Base-by-base conservation (phyloP, 2,329 filamentous ascomycete genomes). In the Clonostachys solani region DNA sequence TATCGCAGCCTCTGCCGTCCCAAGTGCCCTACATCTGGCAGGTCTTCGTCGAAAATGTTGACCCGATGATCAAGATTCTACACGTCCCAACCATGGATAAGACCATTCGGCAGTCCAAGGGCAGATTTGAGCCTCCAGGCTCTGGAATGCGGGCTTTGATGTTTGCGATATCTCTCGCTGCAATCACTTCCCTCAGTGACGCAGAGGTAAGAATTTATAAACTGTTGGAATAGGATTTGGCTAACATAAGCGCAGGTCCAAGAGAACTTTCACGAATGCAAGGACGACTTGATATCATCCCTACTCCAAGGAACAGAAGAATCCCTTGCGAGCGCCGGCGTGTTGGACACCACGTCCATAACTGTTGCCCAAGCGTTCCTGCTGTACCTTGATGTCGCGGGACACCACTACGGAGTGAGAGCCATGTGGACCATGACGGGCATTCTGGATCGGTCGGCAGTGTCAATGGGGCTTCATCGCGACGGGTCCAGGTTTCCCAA, bases 401-500 rank as follows among this genome's bases (percentile, higher is more conserved):
- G 80, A 65, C 35, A 61, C n/a, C 16, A 83, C 1, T 72, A 79
- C 43, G 77, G 78, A 29, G 73, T 75, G 6, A 79, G 80, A 55
- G 76, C 82, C 50, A 73, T 74, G 4, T 78, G 83, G 52, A 74
- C 77, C 3, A 69, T 77, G 5, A 80, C 78, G 44, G 82, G 81
- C 4, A 68, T 81, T 15, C 71, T 80, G 5, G 71, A 86, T 35
- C 75, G 83, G 16, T 79, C 86, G 44, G 83, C 80, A 2, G 78
- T 84, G 57, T 81, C 82, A 56, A 82, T 86, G 72, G 83, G 83
- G 1, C 69, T 86, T 42, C 81, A 86, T 49, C 73, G 78, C 12
- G 83, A 87, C 49, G 82, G 80, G 33, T 73, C 76, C 49, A 60
- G 64, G 16, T 65, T 81, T 5, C 75, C 17, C 7, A n/a, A 74